These are phyloP conservation scores for Penicillium coffeae DNA, from an alignment of 495 filamentous ascomycete genomes.

Conservation along the genomic window DNA sequence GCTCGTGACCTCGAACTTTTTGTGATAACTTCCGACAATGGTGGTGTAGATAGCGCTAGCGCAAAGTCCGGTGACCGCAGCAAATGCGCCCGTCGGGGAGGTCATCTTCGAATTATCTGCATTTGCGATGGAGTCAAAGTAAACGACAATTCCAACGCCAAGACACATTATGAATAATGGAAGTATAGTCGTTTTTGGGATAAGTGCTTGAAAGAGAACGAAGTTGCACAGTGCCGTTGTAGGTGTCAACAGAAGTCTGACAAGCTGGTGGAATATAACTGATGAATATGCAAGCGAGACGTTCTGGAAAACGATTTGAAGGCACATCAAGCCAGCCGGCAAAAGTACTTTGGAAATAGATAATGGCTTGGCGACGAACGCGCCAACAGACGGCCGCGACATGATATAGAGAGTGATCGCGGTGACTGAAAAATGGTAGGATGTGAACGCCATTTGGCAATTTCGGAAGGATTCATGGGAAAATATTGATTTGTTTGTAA, in stretches of 20 bases:
- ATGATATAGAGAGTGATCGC: conserved; percentile 60
- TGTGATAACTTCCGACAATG: conserved; percentile 64
- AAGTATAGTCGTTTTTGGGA: conserved; percentile 42
- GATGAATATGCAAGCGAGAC: conserved; percentile 66
- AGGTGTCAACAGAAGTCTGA: conserved; percentile 67
- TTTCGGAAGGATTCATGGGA: conserved; percentile 60
- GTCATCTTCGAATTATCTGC: conserved; percentile 46
- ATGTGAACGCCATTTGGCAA: conserved; percentile 64
- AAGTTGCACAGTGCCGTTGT: conserved; percentile 64
- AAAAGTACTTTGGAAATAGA: conserved; percentile 58
- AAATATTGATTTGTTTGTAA: conserved; percentile 75
- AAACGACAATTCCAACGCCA: conserved; percentile 66
- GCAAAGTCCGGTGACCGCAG: conserved; percentile 60
- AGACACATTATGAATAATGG: conserved; percentile 61
- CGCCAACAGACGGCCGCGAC: conserved; percentile 56
- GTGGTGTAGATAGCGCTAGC: conserved; percentile 67
- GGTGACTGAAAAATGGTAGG: conserved; percentile 72
- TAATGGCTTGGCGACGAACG: conserved; percentile 57
- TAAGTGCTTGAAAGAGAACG: conserved; percentile 56
- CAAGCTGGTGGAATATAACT: conserved; percentile 73
- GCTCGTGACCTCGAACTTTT: conserved; percentile 60
- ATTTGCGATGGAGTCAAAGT: conserved; percentile 60
- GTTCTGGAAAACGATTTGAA: conserved; percentile 74
- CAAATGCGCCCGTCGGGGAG: conserved; percentile 53
- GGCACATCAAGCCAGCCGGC: conserved; percentile 60